Percentiles rank a stretch among this genome's conserved stretches.
Evolutionary conservation across 305 asterid genomes (phyloP).

Genomic region (Fraxinus sp.): DNA sequence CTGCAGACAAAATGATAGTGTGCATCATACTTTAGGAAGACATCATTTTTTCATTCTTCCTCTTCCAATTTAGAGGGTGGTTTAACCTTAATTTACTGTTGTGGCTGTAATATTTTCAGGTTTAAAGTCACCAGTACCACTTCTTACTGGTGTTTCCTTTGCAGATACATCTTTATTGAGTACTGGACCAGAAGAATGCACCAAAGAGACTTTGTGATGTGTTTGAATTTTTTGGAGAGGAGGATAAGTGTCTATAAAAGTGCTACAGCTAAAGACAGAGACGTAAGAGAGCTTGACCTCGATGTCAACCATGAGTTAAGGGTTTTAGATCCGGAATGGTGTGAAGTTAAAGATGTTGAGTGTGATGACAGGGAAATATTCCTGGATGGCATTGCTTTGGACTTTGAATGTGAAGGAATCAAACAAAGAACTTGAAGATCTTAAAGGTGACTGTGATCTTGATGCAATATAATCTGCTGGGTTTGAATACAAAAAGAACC

Average conservation of each 20-base stretch:
- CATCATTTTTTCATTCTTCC: slow-evolving; percentile 14
- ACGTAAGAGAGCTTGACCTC: not conserved
- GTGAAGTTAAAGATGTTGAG: slow-evolving; percentile 30
- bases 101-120: slow-evolving; percentile 13
- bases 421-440: slow-evolving; percentile 15
- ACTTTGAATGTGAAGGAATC: slow-evolving; percentile 21
- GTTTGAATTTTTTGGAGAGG: slow-evolving; percentile 22
- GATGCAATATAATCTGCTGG: slow-evolving; percentile 30
- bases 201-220: slow-evolving; percentile 15
- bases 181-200: slow-evolving; percentile 20
- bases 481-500: slow-evolving; percentile 26
- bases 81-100: slow-evolving; percentile 16
- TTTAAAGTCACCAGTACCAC: not conserved
- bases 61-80: slow-evolving; percentile 16
- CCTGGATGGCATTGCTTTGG: slow-evolving; percentile 15
- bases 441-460: slow-evolving; percentile 30
- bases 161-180: slow-evolving; percentile 14
- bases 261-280: not conserved
- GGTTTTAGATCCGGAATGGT: slow-evolving; percentile 23
- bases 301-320: slow-evolving; percentile 14
- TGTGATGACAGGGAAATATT: slow-evolving; percentile 10
- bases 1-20: slow-evolving; percentile 18
- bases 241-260: slow-evolving; percentile 3
- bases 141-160: slow-evolving; percentile 14
- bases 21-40: slow-evolving; percentile 18